Conservation (phyloP, 2,329 filamentous ascomycete species). For the Dactylonectria macrodidyma region DNA sequence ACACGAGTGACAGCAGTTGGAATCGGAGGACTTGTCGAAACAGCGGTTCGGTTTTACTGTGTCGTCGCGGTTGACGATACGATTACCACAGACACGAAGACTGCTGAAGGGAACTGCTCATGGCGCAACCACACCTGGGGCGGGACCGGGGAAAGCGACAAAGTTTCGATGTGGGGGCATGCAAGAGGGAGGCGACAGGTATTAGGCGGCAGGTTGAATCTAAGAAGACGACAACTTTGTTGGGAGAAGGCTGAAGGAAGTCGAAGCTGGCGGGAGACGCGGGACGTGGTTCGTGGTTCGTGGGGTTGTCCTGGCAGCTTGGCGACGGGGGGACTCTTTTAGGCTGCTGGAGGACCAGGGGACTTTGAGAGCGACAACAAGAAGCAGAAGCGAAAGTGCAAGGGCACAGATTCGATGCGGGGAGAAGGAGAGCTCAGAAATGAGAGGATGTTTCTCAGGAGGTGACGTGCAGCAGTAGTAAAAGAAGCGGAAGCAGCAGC, state of each 20-base stretch:
- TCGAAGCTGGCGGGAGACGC: slow-evolving; percentile 14
- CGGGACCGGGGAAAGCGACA: slow-evolving; percentile 9
- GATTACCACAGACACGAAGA: slow-evolving; percentile 9
- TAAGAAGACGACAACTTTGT: neutral
- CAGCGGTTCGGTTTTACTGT: neutral
- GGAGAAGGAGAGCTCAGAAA: slow-evolving; percentile 10
- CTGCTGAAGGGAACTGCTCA: slow-evolving; percentile 15
- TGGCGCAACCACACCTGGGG: slow-evolving; percentile 15
- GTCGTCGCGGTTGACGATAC: slow-evolving; percentile 20
- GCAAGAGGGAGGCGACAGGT: slow-evolving; percentile 2
- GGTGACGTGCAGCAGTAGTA: slow-evolving; percentile 9
- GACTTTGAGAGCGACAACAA: slow-evolving; percentile 14
- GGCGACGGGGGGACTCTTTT: slow-evolving; percentile 24
- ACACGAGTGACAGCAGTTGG: neutral
- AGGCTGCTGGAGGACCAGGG: slow-evolving; percentile 16
- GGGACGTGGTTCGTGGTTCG: slow-evolving; percentile 24
- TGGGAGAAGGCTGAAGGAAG: slow-evolving; percentile 14
- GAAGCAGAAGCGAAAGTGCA: slow-evolving; percentile 17
- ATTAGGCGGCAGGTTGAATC: neutral
- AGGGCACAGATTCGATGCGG: slow-evolving; percentile 12
- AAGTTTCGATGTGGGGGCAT: neutral
- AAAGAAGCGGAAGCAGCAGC: slow-evolving; percentile 8
- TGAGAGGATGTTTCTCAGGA: slow-evolving; percentile 1
- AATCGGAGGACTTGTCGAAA: neutral
- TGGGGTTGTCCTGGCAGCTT: slow-evolving; percentile 27